Evolutionary conservation across 495 filamentous ascomycete genomes (phyloP).

Genomic region (Penicillium maclennaniae): DNA sequence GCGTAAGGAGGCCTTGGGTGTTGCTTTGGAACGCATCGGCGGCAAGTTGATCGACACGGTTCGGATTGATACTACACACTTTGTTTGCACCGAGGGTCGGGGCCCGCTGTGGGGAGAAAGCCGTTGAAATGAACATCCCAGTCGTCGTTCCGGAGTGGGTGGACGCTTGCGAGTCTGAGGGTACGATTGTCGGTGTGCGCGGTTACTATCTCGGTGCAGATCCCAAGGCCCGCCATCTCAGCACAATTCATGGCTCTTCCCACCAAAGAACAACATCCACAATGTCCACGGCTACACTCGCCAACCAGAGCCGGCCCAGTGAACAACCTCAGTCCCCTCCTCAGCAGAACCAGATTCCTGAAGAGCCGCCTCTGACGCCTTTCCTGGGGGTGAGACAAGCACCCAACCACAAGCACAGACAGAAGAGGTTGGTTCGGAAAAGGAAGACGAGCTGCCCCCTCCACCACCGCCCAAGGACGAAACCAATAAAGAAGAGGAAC

Average conservation of each 20-base stretch:
- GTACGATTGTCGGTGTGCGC: constrained; percentile 88
- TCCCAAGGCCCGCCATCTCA: constrained; percentile 58
- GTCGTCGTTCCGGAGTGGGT: constrained; percentile 98
- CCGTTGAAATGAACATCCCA: constrained; percentile 95
- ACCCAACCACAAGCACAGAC: constrained; percentile 28
- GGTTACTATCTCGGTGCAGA: constrained; percentile 94
- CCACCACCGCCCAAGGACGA: constrained; percentile 41
- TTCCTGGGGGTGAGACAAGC: constrained; percentile 39
- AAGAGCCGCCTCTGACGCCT: constrained; percentile 40
- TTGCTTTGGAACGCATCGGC: constrained; percentile 81
- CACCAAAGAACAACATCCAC: constrained; percentile 43
- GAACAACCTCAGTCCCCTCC: constrained; percentile 17
- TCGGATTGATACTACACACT: constrained; percentile 96
- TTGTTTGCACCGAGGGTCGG: constrained; percentile 93
- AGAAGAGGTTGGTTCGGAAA: constrained; percentile 28
- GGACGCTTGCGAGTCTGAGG: constrained; percentile 87
- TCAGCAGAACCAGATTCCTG: background rate
- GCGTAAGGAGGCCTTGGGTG: constrained; percentile 66
- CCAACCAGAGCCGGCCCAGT: constrained; percentile 25
- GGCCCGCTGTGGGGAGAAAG: constrained; percentile 92
- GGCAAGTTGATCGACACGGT: constrained; percentile 89
- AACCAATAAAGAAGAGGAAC: constrained; percentile 11
- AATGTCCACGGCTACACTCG: constrained; percentile 21
- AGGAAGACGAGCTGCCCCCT: constrained; percentile 24
- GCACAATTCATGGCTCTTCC: constrained; percentile 39